Evolutionary conservation across 306 rosid genomes (phyloP), one percentile per base, ranked within the genome.

Genomic region (Clitoria ternatea): DNA sequence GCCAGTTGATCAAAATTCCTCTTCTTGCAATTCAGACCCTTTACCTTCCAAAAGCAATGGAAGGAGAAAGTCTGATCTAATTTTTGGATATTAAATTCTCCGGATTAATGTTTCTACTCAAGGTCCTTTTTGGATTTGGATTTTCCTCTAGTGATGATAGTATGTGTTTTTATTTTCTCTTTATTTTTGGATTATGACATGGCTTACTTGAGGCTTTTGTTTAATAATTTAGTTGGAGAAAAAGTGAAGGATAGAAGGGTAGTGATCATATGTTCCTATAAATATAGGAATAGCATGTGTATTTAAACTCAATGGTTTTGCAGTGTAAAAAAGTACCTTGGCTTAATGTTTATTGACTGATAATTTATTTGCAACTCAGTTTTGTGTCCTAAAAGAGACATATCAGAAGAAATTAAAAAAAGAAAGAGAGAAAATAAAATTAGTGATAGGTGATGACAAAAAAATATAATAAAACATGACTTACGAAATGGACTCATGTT

Each of bases 1-100:
- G 86, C 74, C 63, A 71, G 84, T 45, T 81, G 49, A 65, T 61
- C 76, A 66, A n/a, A n/a, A 14, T 20, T 62, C 45, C 75, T 66
- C 37, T 13, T 12, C 14, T 62, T 52, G 9, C 59, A 10, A 15
- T 59, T 50, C 37, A 13, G 44, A 69, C 60, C 40, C 70, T 32
- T 37, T 35, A 47, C 20, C 54, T 47, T 76, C 43, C 69, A 49
- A 24, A 69, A 60, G 77, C 73, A 63, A 50, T 55, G 42, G 82
- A 42, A 62, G 77, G 77, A 53, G 60, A 61, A 44, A 32, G 9
- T 18, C 70, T 75, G 45, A 69, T 73, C 79, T 75, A 68, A 78
- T 70, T 75, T 82, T 72, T 48, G 39, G 57, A 48, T 67, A 35
- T 53, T 27, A 60, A 40, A 10, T 2, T 70, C 17, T 61, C 29